A percentile compares a stretch with the other conserved stretches of the same genome.
phyloP scores from a whole-genome alignment of 192 early-diverging fungal genomes.

The Coemansia sp. region DNA sequence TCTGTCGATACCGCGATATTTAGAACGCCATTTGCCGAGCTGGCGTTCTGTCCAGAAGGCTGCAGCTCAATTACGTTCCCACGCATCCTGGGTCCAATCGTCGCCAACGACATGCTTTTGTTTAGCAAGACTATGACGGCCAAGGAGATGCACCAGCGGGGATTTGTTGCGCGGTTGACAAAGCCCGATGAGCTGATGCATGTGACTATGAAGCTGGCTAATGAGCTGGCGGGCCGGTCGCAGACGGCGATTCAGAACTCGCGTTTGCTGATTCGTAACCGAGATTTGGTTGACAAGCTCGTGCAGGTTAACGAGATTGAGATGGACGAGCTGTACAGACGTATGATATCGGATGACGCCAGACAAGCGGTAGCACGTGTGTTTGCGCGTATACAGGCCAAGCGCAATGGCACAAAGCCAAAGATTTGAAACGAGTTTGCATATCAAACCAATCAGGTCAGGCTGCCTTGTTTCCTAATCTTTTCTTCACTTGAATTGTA shows the following conservation, averaged over 20 bases:
- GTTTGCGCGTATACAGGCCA: conserved; percentile 37
- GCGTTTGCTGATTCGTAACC: conserved; percentile 56
- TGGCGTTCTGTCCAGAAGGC: conserved; percentile 73
- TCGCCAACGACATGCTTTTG: conserved; percentile 70
- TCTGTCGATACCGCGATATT: conserved; percentile 63
- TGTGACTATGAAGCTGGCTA: conserved; percentile 54
- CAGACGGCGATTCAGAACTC: conserved; percentile 60
- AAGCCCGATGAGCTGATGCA: conserved; percentile 55
- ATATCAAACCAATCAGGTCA: too few species aligned
- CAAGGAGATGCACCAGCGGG: conserved; percentile 59
- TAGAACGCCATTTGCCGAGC: conserved; percentile 72
- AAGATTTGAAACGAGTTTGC: conserved; percentile 13
- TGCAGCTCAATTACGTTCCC: conserved; percentile 70
- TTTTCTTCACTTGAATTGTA: too few species aligned
- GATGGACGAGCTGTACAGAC: conserved; percentile 57
- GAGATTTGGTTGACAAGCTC: conserved; percentile 48
- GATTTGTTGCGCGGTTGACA: conserved; percentile 59
- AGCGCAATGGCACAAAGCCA: conserved; percentile 3
- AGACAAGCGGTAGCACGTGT: conserved; percentile 53
- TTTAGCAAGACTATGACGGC: conserved; percentile 59
- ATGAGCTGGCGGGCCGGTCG: conserved; percentile 56
- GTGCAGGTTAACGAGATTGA: conserved; percentile 57
- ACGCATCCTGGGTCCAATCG: conserved; percentile 61
- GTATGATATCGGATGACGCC: conserved; percentile 59
- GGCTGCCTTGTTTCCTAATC: too few species aligned